Conservation (phyloP, 2,329 filamentous ascomycete species). For the Alternaria sp. region DNA sequence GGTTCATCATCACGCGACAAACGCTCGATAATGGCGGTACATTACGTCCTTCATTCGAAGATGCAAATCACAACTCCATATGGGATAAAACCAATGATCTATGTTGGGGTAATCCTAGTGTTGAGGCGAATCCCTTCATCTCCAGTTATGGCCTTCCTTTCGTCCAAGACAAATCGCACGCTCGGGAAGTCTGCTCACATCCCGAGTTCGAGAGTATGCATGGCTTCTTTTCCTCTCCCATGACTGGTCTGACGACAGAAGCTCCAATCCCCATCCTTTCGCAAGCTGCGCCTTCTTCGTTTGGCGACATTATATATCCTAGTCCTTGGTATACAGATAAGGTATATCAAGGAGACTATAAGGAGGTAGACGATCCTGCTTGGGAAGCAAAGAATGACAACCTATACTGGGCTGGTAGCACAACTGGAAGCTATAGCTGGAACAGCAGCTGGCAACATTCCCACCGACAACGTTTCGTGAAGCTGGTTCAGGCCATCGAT, state of each 20-base stretch:
- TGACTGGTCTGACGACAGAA: conserved; percentile 54
- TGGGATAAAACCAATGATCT: conserved; percentile 8
- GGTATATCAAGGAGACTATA: too few species aligned
- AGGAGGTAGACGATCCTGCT: too few species aligned
- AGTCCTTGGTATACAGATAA: too few species aligned
- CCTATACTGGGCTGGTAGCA: conserved; percentile 67
- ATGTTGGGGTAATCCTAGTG: neutral
- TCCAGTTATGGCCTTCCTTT: conserved; percentile 13
- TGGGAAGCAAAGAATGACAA: conserved; percentile 57
- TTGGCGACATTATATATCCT: conserved; percentile 42
- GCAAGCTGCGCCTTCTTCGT: conserved; percentile 56
- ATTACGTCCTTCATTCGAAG: conserved; percentile 6
- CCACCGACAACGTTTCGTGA: conserved; percentile 60
- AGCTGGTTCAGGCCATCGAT: conserved; percentile 38
- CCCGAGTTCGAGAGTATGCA: conserved; percentile 55
- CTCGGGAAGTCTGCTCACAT: conserved; percentile 22
- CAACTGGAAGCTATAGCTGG: conserved; percentile 58
- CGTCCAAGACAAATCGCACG: conserved; percentile 4
- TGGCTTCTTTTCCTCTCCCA: conserved; percentile 58
- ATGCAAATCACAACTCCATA: conserved; percentile 7
- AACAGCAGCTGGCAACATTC: conserved; percentile 52
- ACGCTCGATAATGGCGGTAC: conserved; percentile 10
- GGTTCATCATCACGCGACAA: conserved; percentile 13
- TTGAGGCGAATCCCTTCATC: neutral
- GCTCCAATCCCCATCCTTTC: conserved; percentile 60